Base-by-base conservation (phyloP, 192 early-diverging fungal species). In the Jimgerdemannia lactiflua region DNA sequence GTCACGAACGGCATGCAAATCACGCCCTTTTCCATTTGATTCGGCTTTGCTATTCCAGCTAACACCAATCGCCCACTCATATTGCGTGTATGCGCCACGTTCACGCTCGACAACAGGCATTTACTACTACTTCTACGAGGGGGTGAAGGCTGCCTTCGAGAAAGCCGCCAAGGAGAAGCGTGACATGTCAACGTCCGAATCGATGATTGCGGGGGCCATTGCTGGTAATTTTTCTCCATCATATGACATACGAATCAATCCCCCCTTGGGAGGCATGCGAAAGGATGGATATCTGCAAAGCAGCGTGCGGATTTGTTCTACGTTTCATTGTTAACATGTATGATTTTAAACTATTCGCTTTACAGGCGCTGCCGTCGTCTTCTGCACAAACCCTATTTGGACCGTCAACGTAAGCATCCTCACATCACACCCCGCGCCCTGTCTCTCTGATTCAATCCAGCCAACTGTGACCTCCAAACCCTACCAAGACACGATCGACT, bases 301-400 rank as follows among this genome's bases (percentile, higher is more conserved):
- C 29, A 29, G 29, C 29, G 29, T 29, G 29, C 29, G 29, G 29
- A 29, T 29, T 29, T 1, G 29, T 29, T 29, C 29, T 29, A 29
- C 29, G 29, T 29, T 29, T 29, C 29, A 29, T 29, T 29, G 29
- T 29, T 29, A 29, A 29, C 29, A 29, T 29, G 29, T 29, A 29
- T 29, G 29, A 29, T 29, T 29, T 29, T 29, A 29, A 29, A 29
- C 29, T 29, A 29, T 29, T 29, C 29, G 29, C 29, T 29, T 29
- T 29, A 29, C 29, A 29, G 29, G 88, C 72, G 88, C 94, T 42
- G 90, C 92, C 77, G 94, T 92, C 6, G 94, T 94, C 20, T 78
- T 92, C 69, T 89, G 93, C 79, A 99, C 98, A 73, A 97, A 99
- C 86, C 98, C 98, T 29, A 97, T 99, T 76, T 99, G 98, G 98